These are phyloP conservation scores for Sporothrix mexicana DNA, from an alignment of 2,329 filamentous ascomycete species.

Conservation along the genomic window DNA sequence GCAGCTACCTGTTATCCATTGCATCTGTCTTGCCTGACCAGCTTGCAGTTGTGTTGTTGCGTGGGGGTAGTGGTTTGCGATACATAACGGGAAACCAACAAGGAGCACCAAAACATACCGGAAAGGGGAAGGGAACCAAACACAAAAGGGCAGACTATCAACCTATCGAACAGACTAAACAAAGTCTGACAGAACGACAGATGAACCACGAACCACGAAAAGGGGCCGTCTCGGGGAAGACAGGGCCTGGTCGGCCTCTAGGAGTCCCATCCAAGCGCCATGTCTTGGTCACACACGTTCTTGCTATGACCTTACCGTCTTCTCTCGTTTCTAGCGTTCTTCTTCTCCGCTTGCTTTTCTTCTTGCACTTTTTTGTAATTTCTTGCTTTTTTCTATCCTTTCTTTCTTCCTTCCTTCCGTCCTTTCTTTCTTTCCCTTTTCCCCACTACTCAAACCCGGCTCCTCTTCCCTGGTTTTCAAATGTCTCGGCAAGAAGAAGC, in stretches of 20 bases:
- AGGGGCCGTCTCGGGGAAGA: slow-evolving; percentile 24
- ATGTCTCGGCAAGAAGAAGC: slow-evolving; percentile 10
- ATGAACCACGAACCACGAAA: neutral
- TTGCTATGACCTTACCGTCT: neutral
- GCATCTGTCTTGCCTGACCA: neutral
- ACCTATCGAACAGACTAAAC: no score
- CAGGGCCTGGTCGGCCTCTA: neutral
- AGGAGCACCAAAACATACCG: neutral
- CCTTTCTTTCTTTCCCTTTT: neutral
- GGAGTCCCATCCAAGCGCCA: neutral
- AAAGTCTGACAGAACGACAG: no score
- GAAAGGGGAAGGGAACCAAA: neutral
- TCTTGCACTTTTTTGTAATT: neutral
- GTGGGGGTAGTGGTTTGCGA: neutral
- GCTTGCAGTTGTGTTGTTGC: neutral
- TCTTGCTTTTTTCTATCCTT: neutral
- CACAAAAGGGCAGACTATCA: neutral
- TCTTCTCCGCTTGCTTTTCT: neutral
- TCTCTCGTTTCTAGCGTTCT: neutral
- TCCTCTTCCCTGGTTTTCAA: neutral
- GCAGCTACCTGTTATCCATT: neutral
- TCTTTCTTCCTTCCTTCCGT: neutral
- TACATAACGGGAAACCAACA: neutral
- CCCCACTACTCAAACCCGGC: neutral
- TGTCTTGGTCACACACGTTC: slow-evolving; percentile 13